A percentile compares a stretch with the other conserved stretches of the same genome.
These are phyloP conservation scores for Calonectria pseudoturangicola DNA, from an alignment of 2,329 filamentous ascomycete genomes.

Conservation along the genomic window DNA sequence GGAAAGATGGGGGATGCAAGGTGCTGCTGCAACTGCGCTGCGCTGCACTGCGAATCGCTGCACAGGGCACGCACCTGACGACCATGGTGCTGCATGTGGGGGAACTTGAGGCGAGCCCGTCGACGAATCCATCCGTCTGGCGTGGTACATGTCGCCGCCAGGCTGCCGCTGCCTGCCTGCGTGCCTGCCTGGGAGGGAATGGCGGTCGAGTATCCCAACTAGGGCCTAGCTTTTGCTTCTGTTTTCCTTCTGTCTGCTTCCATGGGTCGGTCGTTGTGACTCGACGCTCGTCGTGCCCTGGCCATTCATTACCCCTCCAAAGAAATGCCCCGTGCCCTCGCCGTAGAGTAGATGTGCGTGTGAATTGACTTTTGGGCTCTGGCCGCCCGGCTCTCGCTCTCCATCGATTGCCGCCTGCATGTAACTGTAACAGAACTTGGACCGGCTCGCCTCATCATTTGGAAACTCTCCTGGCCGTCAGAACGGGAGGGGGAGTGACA, in stretches of 20 bases:
- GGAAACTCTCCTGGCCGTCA: slow-evolving; percentile 14
- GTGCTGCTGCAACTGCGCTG: slow-evolving; percentile 22
- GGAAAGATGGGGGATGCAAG: slow-evolving; percentile 29
- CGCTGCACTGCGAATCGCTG: slow-evolving; percentile 29
- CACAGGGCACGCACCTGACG: slow-evolving; percentile 31
- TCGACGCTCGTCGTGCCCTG: slow-evolving; percentile 13
- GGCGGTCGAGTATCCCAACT: slow-evolving; percentile 16
- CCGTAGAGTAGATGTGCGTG: background rate
- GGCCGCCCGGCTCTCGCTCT: background rate
- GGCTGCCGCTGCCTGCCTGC: slow-evolving; percentile 30
- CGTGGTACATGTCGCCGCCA: slow-evolving; percentile 11
- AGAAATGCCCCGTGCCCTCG: background rate
- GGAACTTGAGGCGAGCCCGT: slow-evolving; percentile 32
- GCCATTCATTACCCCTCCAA: slow-evolving; percentile 8
- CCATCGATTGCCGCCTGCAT: slow-evolving; percentile 4
- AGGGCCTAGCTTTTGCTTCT: background rate
- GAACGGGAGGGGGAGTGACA: slow-evolving; percentile 19
- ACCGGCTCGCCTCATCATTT: slow-evolving; percentile 8
- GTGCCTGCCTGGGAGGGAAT: slow-evolving; percentile 11
- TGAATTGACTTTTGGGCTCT: slow-evolving; percentile 22
- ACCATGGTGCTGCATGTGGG: slow-evolving; percentile 31
- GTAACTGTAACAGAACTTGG: background rate
- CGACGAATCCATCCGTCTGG: slow-evolving; percentile 19
- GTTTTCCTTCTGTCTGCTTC: slow-evolving; percentile 24
- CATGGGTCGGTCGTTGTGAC: slow-evolving; percentile 7